Evolutionary conservation across 306 rosid species (phyloP).

Genomic region (Trichosanthes truncata): DNA sequence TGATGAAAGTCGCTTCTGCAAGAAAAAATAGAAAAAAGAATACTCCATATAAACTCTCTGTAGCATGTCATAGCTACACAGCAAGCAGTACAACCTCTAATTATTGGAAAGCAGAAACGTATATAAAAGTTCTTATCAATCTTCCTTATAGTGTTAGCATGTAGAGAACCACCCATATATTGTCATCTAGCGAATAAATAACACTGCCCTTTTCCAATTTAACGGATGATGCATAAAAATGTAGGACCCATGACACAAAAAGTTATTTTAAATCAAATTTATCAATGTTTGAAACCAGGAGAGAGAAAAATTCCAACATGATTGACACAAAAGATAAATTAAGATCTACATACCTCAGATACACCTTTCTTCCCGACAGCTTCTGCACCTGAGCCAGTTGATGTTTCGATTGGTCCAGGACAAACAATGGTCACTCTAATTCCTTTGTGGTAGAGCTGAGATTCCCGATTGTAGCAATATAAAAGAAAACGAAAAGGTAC

Average conservation of each 20-base stretch:
- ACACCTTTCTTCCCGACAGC: slow-evolving; percentile 23
- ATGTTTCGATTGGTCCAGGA: slow-evolving; percentile 87
- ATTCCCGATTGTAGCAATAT: slow-evolving; percentile 12
- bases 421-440: slow-evolving; percentile 79
- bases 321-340: neutral
- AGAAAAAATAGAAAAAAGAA: slow-evolving; percentile 13
- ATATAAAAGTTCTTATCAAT: neutral
- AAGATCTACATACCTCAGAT: slow-evolving; percentile 51
- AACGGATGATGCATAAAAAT: neutral
- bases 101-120: neutral
- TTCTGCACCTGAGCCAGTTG: slow-evolving; percentile 33
- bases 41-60: neutral
- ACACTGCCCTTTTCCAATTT: neutral
- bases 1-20: slow-evolving; percentile 70
- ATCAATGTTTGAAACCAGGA: neutral
- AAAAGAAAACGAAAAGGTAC: neutral
- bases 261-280: neutral
- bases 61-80: neutral
- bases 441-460: slow-evolving; percentile 72
- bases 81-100: neutral
- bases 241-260: neutral
- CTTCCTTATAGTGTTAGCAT: neutral
- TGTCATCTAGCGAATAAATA: neutral
- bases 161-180: neutral
- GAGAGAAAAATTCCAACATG: neutral